These are phyloP conservation scores for Cladosporium sp. DNA, from an alignment of 2,329 filamentous ascomycete species.

Conservation along the genomic window DNA sequence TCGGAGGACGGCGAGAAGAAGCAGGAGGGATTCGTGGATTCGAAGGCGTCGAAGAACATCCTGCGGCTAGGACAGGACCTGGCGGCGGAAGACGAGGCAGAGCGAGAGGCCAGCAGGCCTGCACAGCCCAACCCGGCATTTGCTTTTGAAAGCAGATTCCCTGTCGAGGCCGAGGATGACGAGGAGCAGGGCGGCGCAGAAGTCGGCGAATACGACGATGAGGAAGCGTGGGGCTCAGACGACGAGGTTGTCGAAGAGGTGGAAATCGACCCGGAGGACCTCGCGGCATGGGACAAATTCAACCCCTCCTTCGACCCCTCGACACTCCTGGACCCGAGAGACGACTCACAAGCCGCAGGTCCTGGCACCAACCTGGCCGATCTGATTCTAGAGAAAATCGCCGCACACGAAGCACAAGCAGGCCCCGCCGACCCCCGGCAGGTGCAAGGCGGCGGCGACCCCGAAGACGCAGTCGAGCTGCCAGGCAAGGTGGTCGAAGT, in stretches of 20 bases:
- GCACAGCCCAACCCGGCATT: slow-evolving; percentile 58
- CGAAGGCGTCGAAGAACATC: slow-evolving; percentile 82
- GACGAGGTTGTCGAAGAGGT: slow-evolving; percentile 57
- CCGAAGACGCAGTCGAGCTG: slow-evolving; percentile 77
- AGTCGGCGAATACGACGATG: slow-evolving; percentile 45
- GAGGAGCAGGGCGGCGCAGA: slow-evolving; percentile 46
- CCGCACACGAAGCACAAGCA: slow-evolving; percentile 69
- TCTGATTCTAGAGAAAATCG: slow-evolving; percentile 90
- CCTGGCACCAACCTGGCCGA: slow-evolving; percentile 74
- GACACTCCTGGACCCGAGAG: slow-evolving; percentile 55
- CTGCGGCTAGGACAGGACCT: slow-evolving; percentile 83
- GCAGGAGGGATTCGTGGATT: slow-evolving; percentile 68
- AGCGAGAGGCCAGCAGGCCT: slow-evolving; percentile 38
- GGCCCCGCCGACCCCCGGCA: slow-evolving; percentile 43
- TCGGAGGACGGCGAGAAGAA: slow-evolving; percentile 50
- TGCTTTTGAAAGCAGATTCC: slow-evolving; percentile 71
- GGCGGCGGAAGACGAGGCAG: slow-evolving; percentile 68
- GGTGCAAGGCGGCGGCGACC: slow-evolving; percentile 43
- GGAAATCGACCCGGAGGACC: slow-evolving; percentile 81
- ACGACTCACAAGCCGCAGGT: slow-evolving; percentile 26
- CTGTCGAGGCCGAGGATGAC: slow-evolving; percentile 34
- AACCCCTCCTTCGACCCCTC: slow-evolving; percentile 69
- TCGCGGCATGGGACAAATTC: slow-evolving; percentile 88
- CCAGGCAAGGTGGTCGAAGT: slow-evolving; percentile 90
- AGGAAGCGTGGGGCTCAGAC: slow-evolving; percentile 68